phyloP scores from a whole-genome alignment of 352 stramenopile species.

The Phytophthora nicotianae region DNA sequence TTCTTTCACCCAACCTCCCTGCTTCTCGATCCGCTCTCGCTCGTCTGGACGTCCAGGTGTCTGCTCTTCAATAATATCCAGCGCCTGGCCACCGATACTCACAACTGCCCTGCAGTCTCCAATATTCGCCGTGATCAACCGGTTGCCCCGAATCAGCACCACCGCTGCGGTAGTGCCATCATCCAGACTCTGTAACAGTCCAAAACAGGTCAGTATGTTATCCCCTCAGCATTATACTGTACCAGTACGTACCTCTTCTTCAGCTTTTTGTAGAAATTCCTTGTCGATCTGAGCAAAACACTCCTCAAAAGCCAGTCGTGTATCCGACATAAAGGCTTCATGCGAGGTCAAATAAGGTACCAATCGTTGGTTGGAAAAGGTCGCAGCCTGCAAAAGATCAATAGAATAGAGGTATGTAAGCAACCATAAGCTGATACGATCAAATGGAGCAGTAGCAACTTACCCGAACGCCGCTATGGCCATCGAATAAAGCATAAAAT shows the following conservation, averaged over 20 bases:
- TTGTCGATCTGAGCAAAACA: slow-evolving; percentile 78
- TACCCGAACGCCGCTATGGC: slow-evolving; percentile 81
- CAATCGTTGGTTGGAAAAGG: slow-evolving; percentile 76
- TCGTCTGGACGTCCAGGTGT: slow-evolving; percentile 80
- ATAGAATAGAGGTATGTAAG: slow-evolving; percentile 1
- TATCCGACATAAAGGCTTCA: slow-evolving; percentile 65
- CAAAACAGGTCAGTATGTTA: slow-evolving; percentile 7
- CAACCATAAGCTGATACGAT: not conserved
- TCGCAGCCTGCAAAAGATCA: slow-evolving; percentile 53
- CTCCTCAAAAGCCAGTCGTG: slow-evolving; percentile 68
- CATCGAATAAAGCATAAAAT: slow-evolving; percentile 87
- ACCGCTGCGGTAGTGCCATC: slow-evolving; percentile 82
- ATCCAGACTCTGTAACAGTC: slow-evolving; percentile 47
- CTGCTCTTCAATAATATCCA: slow-evolving; percentile 91
- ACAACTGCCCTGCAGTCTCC: slow-evolving; percentile 89
- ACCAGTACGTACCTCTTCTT: slow-evolving; percentile 48
- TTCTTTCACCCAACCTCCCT: slow-evolving; percentile 82
- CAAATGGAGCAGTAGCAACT: slow-evolving; percentile 12
- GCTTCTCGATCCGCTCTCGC: slow-evolving; percentile 67
- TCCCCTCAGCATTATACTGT: not conserved
- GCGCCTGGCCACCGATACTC: slow-evolving; percentile 73
- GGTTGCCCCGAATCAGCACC: slow-evolving; percentile 83
- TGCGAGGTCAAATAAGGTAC: slow-evolving; percentile 74
- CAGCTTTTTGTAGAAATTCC: slow-evolving; percentile 75
- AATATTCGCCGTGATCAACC: slow-evolving; percentile 85